Percentiles rank a stretch among this genome's conserved stretches.
phyloP scores from a whole-genome alignment of 768 basidiomycete species.

The Suillus subaureus region DNA sequence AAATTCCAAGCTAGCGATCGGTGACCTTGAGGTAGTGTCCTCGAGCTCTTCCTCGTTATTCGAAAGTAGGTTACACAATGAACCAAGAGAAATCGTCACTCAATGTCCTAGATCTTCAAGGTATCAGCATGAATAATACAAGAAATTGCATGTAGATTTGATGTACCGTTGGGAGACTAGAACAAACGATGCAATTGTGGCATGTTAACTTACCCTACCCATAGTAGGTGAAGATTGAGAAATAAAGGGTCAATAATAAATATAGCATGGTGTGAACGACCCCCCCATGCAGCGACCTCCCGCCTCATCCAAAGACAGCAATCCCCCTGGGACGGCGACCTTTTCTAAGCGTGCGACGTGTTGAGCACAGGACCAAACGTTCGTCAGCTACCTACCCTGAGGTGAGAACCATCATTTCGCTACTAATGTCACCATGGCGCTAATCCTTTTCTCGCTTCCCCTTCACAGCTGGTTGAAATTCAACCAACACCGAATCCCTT shows the following conservation, averaged over 20 bases:
- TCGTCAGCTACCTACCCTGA: conserved; percentile 5
- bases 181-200: not conserved
- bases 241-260: not conserved
- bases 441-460: conserved; percentile 16
- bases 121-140: not conserved
- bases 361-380: conserved; percentile 12
- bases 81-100: not conserved
- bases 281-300: conserved; percentile 3
- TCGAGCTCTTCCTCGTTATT: not conserved
- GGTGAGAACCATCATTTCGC: conserved; percentile 10
- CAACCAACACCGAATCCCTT: conserved; percentile 7
- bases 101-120: not conserved
- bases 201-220: not conserved
- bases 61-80: not conserved
- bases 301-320: conserved; percentile 6
- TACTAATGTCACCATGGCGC: conserved; percentile 15
- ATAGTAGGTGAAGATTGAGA: not conserved
- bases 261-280: not conserved
- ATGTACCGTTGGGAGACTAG: not conserved
- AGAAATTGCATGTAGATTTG: no score
- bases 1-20: not conserved
- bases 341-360: conserved; percentile 12
- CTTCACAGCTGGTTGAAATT: conserved; percentile 8
- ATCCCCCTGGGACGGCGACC: conserved; percentile 7
- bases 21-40: not conserved